phyloP scores from a whole-genome alignment of 306 rosid genomes.

The Fagus crenata region DNA sequence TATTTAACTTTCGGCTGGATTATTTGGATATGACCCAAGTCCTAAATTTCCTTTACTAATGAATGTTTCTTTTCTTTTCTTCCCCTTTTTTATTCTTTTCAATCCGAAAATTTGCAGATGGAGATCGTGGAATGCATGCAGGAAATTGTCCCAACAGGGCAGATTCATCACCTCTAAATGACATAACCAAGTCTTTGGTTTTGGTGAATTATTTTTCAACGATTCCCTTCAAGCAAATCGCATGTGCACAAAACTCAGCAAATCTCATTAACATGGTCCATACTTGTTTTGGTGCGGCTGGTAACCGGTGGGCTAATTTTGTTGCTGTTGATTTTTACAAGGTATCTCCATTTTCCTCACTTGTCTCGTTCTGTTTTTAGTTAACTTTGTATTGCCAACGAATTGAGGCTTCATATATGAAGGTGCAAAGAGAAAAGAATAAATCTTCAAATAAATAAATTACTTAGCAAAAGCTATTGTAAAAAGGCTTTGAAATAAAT shows the following conservation, averaged over 20 bases:
- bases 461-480: no score
- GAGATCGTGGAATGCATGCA: conserved; percentile 65
- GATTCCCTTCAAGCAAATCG: conserved; percentile 44
- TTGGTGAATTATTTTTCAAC: conserved; percentile 67
- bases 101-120: conserved; percentile 51
- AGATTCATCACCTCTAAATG: conserved; percentile 67
- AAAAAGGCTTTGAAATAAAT: no score
- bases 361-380: no score
- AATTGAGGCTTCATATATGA: no score
- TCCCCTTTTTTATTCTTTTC: neutral
- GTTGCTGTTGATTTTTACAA: conserved; percentile 72
- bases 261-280: conserved; percentile 53
- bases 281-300: conserved; percentile 68
- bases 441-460: no score
- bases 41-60: neutral
- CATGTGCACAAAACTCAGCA: conserved; percentile 59
- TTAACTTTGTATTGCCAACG: no score
- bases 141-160: conserved; percentile 75
- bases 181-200: conserved; percentile 67
- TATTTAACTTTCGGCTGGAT: neutral
- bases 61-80: neutral
- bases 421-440: no score
- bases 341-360: conserved; percentile 27
- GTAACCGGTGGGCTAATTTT: conserved; percentile 77
- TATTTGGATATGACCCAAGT: no score